phyloP scores from a whole-genome alignment of 148 eudicot species.

The Vaccinium myrtillus region DNA sequence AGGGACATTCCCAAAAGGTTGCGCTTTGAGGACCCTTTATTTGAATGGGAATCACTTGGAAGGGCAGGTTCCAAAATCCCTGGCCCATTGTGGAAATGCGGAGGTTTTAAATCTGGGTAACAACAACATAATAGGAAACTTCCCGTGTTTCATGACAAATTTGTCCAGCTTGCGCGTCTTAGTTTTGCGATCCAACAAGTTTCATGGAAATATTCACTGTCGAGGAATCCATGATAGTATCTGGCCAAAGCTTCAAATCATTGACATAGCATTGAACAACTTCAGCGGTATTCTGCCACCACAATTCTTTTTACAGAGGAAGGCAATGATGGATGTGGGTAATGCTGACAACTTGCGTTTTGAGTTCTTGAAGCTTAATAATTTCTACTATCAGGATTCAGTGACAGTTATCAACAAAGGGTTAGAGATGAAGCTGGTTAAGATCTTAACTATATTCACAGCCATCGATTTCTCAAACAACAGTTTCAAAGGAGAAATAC shows the following conservation, averaged over 20 bases:
- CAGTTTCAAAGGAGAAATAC: slow-evolving; percentile 35
- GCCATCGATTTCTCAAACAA: slow-evolving; percentile 44
- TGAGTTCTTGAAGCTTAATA: too few relatives aligned
- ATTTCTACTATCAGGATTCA: slow-evolving; percentile 16
- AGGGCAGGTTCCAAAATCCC: slow-evolving; percentile 38
- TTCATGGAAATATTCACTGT: neutral
- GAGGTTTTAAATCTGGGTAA: slow-evolving; percentile 51
- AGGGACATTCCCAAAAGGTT: slow-evolving; percentile 22
- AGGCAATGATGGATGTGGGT: slow-evolving; percentile 18
- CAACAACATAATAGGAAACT: slow-evolving; percentile 37
- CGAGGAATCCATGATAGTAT: neutral
- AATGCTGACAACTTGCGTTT: neutral
- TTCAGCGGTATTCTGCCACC: slow-evolving; percentile 27
- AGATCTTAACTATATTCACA: slow-evolving; percentile 40
- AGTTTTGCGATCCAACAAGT: slow-evolving; percentile 28
- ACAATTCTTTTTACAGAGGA: slow-evolving; percentile 14
- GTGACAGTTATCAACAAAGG: slow-evolving; percentile 40
- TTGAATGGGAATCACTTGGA: slow-evolving; percentile 33
- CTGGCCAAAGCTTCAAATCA: slow-evolving; percentile 39
- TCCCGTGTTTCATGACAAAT: slow-evolving; percentile 44
- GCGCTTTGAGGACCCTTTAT: slow-evolving; percentile 35
- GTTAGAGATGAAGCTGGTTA: slow-evolving; percentile 32
- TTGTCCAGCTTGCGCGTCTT: slow-evolving; percentile 46
- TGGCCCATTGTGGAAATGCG: slow-evolving; percentile 36
- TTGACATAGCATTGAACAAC: slow-evolving; percentile 38